A percentile compares a stretch with the other conserved stretches of the same genome.
phyloP scores from a whole-genome alignment of 164 flowering plant genomes.

The Dillenia suffruticosa region DNA sequence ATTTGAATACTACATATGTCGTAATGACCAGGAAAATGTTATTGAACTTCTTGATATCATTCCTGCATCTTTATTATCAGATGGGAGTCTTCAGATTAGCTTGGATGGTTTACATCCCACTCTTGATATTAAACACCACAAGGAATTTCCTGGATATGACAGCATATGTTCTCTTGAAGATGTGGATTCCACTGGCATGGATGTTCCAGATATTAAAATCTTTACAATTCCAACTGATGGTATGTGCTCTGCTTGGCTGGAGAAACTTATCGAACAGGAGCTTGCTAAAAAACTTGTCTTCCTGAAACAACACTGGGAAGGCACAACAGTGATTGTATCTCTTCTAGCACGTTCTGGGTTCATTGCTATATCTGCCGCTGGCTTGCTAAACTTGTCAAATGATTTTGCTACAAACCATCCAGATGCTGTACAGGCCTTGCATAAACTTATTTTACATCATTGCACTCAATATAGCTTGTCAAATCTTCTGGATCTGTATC shows the following conservation, averaged over 20 bases:
- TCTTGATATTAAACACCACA: slow-evolving; percentile 24
- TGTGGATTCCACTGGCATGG: slow-evolving; percentile 53
- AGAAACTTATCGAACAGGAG: slow-evolving; percentile 61
- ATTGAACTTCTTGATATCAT: slow-evolving; percentile 60
- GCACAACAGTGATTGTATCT: slow-evolving; percentile 54
- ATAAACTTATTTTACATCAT: slow-evolving; percentile 59
- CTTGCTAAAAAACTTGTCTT: slow-evolving; percentile 78
- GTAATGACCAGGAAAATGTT: slow-evolving; percentile 79
- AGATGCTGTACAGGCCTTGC: slow-evolving; percentile 47
- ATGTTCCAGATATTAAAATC: slow-evolving; percentile 55
- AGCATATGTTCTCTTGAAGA: slow-evolving; percentile 56
- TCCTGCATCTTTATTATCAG: slow-evolving; percentile 51
- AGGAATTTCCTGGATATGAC: slow-evolving; percentile 29
- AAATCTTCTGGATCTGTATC: slow-evolving; percentile 77
- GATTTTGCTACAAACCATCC: slow-evolving; percentile 19
- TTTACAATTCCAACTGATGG: slow-evolving; percentile 34
- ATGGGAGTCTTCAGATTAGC: slow-evolving; percentile 64
- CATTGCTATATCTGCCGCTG: slow-evolving; percentile 23
- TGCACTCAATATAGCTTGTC: slow-evolving; percentile 72
- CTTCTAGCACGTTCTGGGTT: slow-evolving; percentile 77
- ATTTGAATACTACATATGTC: slow-evolving; percentile 76
- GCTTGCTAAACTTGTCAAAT: slow-evolving; percentile 25
- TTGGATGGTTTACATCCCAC: slow-evolving; percentile 43
- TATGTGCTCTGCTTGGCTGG: slow-evolving; percentile 70
- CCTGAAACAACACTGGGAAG: slow-evolving; percentile 75